Percentiles rank a stretch among this genome's conserved stretches.
Conservation (phyloP, 1,139 yeast genomes). For the Fermentozyma sake region DNA sequence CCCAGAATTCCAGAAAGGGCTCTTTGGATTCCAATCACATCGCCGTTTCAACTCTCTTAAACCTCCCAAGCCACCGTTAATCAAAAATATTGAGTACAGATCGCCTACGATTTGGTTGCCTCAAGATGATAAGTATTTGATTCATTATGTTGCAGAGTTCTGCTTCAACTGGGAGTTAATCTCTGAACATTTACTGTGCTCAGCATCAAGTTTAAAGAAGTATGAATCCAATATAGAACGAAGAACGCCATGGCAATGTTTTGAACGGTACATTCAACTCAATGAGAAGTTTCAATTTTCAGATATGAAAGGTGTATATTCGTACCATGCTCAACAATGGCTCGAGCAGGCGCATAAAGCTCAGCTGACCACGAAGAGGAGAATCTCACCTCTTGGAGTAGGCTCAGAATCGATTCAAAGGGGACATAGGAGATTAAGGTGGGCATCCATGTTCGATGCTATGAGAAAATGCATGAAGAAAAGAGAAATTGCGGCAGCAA, state of each 20-base stretch:
- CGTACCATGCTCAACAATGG: slow-evolving; percentile 87
- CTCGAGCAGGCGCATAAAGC: slow-evolving; percentile 85
- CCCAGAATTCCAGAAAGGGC: slow-evolving; percentile 50
- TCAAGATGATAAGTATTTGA: slow-evolving; percentile 78
- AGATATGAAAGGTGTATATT: slow-evolving; percentile 85
- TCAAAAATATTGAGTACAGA: slow-evolving; percentile 71
- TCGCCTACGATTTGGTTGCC: slow-evolving; percentile 96
- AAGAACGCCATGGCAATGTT: slow-evolving; percentile 98
- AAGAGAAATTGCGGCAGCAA: slow-evolving; percentile 54
- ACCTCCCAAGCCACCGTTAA: slow-evolving; percentile 87
- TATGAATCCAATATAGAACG: slow-evolving; percentile 87
- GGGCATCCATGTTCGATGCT: slow-evolving; percentile 98
- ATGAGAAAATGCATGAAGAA: slow-evolving; percentile 86
- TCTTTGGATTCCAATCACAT: slow-evolving; percentile 56
- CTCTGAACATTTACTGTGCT: slow-evolving; percentile 66
- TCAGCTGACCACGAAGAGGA: slow-evolving; percentile 79
- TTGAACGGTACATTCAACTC: slow-evolving; percentile 90
- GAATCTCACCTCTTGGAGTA: slow-evolving; percentile 89
- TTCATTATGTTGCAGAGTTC: slow-evolving; percentile 79
- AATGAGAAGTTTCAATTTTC: slow-evolving; percentile 81
- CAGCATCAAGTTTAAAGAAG: slow-evolving; percentile 53
- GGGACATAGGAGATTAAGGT: slow-evolving; percentile 83
- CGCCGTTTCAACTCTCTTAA: slow-evolving; percentile 59
- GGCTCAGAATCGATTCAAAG: slow-evolving; percentile 88
- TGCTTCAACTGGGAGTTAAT: slow-evolving; percentile 92